phyloP scores from a whole-genome alignment of 2,329 filamentous ascomycete species.

The Tolypocladium endophyticum region DNA sequence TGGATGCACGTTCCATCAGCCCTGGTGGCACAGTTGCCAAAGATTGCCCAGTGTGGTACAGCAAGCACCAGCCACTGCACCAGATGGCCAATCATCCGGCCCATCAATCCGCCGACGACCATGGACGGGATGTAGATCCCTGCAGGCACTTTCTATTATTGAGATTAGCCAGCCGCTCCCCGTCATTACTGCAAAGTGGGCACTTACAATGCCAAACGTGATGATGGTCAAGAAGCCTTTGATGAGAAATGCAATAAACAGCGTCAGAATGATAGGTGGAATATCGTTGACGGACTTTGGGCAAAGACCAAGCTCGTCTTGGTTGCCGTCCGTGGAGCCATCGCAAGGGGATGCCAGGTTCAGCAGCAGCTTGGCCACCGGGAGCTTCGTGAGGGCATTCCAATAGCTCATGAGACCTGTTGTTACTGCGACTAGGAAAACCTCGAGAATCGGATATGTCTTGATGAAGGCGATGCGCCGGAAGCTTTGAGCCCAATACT shows the following conservation, averaged over 20 bases:
- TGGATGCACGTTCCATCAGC: conserved; percentile 78
- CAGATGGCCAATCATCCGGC: conserved; percentile 75
- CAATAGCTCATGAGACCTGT: conserved; percentile 85
- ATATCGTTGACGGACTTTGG: conserved; percentile 64
- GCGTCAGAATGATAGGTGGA: conserved; percentile 59
- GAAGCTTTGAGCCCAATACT: conserved; percentile 82
- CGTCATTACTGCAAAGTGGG: not conserved
- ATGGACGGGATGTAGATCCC: conserved; percentile 98
- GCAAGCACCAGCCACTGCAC: conserved; percentile 72
- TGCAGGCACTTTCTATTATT: conserved; percentile 67
- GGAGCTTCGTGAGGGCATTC: conserved; percentile 82
- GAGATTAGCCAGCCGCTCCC: conserved; percentile 8
- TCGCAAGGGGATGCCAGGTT: conserved; percentile 86
- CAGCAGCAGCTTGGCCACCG: conserved; percentile 82
- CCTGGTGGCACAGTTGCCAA: conserved; percentile 60
- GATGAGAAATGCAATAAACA: conserved; percentile 73
- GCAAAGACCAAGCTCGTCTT: conserved; percentile 65
- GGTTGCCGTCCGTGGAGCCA: conserved; percentile 45
- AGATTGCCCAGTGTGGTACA: conserved; percentile 62
- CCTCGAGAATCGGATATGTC: conserved; percentile 73
- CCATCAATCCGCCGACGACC: conserved; percentile 91
- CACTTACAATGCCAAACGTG: conserved; percentile 74
- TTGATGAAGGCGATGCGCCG: conserved; percentile 74
- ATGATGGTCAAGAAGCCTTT: conserved; percentile 83
- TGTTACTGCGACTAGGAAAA: conserved; percentile 73